These are phyloP conservation scores for Copromyces sp. DNA, from an alignment of 495 filamentous ascomycete species.

Conservation along the genomic window DNA sequence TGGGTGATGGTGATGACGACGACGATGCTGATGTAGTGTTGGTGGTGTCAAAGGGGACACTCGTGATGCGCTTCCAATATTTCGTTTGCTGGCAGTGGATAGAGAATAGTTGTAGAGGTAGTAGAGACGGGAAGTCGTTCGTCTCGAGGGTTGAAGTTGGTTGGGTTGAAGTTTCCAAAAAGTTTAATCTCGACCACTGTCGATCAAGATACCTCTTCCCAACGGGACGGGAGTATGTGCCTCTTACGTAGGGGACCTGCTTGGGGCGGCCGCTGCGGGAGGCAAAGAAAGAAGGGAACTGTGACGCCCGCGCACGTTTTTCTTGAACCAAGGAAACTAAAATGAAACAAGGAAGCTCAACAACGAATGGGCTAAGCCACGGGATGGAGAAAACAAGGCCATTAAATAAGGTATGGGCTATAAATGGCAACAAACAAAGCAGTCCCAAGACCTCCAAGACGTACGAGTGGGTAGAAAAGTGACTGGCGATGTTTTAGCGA, in stretches of 20 bases:
- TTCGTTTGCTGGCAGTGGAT: not conserved
- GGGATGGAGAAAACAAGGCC: not conserved
- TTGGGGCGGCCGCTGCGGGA: not conserved
- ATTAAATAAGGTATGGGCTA: not conserved
- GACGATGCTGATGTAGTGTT: not conserved
- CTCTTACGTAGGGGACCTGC: not conserved
- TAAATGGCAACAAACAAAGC: not conserved
- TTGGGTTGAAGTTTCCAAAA: not conserved
- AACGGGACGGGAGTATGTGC: not conserved
- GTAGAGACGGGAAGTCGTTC: not conserved
- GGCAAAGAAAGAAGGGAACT: not conserved
- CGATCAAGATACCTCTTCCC: not conserved
- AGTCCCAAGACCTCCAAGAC: not conserved
- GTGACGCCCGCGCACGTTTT: not conserved
- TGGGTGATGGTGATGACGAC: not conserved
- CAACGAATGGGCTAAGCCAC: not conserved
- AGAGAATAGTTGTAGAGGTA: not conserved
- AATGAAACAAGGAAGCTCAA: not conserved
- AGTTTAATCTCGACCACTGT: not conserved
- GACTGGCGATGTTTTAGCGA: not conserved
- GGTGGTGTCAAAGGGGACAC: not conserved
- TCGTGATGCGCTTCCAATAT: not conserved
- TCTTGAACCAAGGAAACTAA: not conserved
- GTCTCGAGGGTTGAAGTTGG: not conserved
- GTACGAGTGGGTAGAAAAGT: not conserved